Evolutionary conservation across 495 filamentous ascomycete species (phyloP).

Genomic region (Astrothelium macrocarpum): DNA sequence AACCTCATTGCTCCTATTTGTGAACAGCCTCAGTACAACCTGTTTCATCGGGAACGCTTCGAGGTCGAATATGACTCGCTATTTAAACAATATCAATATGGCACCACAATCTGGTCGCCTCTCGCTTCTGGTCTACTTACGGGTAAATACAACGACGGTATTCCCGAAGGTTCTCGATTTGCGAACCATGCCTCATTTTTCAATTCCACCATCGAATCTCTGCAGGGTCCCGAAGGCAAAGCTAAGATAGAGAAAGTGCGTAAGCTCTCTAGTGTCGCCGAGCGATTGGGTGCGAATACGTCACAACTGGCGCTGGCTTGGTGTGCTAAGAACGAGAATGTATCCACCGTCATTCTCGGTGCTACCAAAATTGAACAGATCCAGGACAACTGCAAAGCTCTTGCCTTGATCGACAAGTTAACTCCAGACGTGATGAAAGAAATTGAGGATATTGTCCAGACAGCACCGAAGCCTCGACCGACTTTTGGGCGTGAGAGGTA

Average conservation of each 20-base stretch:
- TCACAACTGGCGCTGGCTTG: conserved; percentile 32
- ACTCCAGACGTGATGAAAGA: conserved; percentile 36
- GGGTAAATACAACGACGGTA: conserved; percentile 38
- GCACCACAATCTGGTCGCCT: conserved; percentile 36
- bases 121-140: conserved; percentile 35
- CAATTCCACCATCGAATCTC: conserved; percentile 25
- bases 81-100: conserved; percentile 34
- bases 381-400: conserved; percentile 33
- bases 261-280: conserved; percentile 32
- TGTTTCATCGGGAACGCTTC: conserved; percentile 45
- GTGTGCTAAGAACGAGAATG: conserved; percentile 34
- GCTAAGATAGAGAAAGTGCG: conserved; percentile 36
- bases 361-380: conserved; percentile 33
- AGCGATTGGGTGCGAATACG: conserved; percentile 30
- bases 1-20: conserved; percentile 48
- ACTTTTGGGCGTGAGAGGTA: conserved; percentile 28
- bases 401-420: conserved; percentile 31
- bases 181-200: conserved; percentile 31
- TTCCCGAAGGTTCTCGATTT: conserved; percentile 36
- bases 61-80: conserved; percentile 37
- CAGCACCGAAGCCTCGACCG: conserved; percentile 26
- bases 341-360: conserved; percentile 36
- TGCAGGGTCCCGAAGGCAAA: conserved; percentile 31
- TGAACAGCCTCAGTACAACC: conserved; percentile 51
- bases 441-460: conserved; percentile 34